Evolutionary conservation across 2,329 filamentous ascomycete species (phyloP).

Genomic region (Calcarisporium arbuscula): DNA sequence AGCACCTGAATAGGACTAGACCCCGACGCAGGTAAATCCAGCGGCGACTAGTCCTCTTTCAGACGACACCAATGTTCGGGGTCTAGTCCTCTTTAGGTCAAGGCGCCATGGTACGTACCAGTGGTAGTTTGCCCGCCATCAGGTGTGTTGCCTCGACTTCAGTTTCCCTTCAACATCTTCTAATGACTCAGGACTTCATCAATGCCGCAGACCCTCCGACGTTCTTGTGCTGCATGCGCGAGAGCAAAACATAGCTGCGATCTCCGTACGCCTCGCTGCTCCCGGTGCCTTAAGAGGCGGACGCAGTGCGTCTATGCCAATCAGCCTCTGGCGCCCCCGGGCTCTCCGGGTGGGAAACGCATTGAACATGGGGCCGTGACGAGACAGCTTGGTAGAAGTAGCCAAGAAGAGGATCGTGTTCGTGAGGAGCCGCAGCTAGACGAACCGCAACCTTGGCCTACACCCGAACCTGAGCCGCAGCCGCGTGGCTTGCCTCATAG

Average conservation of each 20-base stretch:
- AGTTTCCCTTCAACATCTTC: neutral
- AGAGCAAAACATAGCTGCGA: conserved; percentile 51
- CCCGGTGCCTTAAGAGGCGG: conserved; percentile 45
- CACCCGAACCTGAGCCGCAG: too few relatives aligned
- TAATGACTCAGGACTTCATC: neutral
- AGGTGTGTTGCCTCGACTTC: too few relatives aligned
- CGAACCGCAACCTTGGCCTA: too few relatives aligned
- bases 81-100: conserved; percentile 22
- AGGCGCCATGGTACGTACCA: conserved; percentile 2
- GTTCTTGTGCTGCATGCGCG: conserved; percentile 50
- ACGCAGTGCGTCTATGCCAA: conserved; percentile 47
- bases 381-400: too few relatives aligned
- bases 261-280: conserved; percentile 46
- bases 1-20: conserved; percentile 21
- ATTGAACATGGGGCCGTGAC: too few relatives aligned
- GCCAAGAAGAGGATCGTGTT: too few relatives aligned
- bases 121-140: neutral
- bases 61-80: conserved; percentile 19
- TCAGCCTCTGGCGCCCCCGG: conserved; percentile 35
- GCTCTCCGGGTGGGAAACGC: too few relatives aligned
- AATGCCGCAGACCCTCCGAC: conserved; percentile 51
- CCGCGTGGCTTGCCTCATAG: too few relatives aligned
- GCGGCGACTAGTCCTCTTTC: too few relatives aligned
- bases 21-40: conserved; percentile 19
- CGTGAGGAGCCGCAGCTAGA: too few relatives aligned